A percentile compares a stretch with the other conserved stretches of the same genome.
Conservation (phyloP, 306 rosid species). For the Dicorynia guianensis region DNA sequence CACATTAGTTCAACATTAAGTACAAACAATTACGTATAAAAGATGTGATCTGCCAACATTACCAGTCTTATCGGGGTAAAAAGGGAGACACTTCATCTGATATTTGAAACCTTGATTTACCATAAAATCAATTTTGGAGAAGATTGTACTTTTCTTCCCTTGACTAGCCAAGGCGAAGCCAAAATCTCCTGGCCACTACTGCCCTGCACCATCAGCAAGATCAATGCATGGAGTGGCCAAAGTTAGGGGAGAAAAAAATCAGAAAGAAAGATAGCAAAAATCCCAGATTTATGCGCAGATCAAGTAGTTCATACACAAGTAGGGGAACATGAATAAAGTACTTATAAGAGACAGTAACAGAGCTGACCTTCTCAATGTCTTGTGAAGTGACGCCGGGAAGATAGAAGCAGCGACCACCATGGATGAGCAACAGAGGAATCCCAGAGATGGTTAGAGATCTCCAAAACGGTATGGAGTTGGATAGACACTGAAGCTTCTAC, state of each 20-base stretch:
- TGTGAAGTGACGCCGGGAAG: constrained; percentile 99
- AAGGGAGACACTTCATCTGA: constrained; percentile 37
- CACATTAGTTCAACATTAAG: constrained; percentile 3
- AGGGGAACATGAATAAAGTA: not conserved
- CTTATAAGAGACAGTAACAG: constrained; percentile 2
- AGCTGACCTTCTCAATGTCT: constrained; percentile 81
- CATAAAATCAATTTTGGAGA: constrained; percentile 48
- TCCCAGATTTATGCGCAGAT: constrained; percentile 50
- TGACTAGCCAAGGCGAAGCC: constrained; percentile 51
- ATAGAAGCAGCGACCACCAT: constrained; percentile 72
- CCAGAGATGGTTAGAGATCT: constrained; percentile 64
- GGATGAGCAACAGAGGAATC: constrained; percentile 60
- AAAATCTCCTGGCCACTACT: constrained; percentile 38
- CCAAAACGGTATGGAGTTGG: constrained; percentile 81
- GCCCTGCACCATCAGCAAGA: constrained; percentile 54
- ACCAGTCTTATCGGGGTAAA: constrained; percentile 52
- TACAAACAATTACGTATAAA: not conserved
- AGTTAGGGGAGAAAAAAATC: constrained; percentile 23
- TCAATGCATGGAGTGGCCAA: not conserved
- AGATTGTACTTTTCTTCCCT: constrained; percentile 47
- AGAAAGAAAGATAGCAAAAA: constrained; percentile 16
- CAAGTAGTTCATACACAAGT: constrained; percentile 18
- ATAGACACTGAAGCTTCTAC: too few species aligned
- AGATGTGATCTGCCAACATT: constrained; percentile 19
- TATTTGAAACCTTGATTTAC: constrained; percentile 40